Base-by-base conservation (phyloP, 1,284 basidiomycete species). In the Thecaphora thlaspeos region DNA sequence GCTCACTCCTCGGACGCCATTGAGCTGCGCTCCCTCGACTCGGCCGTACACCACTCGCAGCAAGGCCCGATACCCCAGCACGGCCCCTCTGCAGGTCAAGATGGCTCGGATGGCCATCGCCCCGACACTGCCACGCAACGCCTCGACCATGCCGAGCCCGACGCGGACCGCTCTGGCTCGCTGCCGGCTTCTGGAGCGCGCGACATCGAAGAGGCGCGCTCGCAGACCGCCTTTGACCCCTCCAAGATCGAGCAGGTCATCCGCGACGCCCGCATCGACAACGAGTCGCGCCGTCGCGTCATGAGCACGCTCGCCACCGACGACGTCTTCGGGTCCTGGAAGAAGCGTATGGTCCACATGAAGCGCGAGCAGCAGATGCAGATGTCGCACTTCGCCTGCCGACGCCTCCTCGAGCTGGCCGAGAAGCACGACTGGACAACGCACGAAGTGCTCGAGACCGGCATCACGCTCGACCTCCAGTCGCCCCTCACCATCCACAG, bases 291-390 rank as follows among this genome's bases (percentile, higher is more conserved):
- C 36, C 55, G 54, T 17, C 48, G 58, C 22, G 64, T 74, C 43
- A 66, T 72, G 55, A 51, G 42, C 18, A 51, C 47, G 9, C 53
- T 74, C 15, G 48, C 63, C 45, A 52, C 53, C 19, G 71, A 74
- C 28, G 60, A 61, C 28, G 55, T 70, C 41, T 74, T 74, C 52
- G 65, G 58, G 37, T 65, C 67, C 49, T 70, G 68, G 61, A 74
- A 74, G 62, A 72, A 72, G 56, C 51, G 68, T 11, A 66, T 71
- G 59, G 43, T 60, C 12, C 71, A 74, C 54, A 60, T 70, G 65
- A 71, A 71, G 48, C 57, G 71, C 18, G 71, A 74, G 38, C 71
- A 74, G 54, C 52, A 67, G 45, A 70, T 70, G 70, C 55, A 60
- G 11, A 58, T 70, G 45, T 66, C 68, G 4, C 71, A 74, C 56